Base-by-base conservation (phyloP, 495 filamentous ascomycete genomes). In the Neurospora terricola region DNA sequence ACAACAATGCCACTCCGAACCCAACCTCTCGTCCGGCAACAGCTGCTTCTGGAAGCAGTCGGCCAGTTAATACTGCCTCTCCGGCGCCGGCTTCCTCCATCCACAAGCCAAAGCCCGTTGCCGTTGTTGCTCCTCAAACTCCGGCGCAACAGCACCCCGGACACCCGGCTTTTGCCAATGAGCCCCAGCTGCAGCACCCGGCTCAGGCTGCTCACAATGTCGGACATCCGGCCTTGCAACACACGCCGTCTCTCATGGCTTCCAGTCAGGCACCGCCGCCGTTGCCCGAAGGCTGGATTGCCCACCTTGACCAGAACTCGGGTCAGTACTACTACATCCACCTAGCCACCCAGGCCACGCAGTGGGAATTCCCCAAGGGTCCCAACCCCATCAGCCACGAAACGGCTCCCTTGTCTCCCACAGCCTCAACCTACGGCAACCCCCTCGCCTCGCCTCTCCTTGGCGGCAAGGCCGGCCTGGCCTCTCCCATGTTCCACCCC, bases 311-410 rank as follows among this genome's bases (percentile, higher is more conserved):
- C 78, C 91, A 92, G 48, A 97, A 90, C 78, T 97, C 94, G 5
- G 96, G 96, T 8, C 96, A 98, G 78, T 99, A 98, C 80, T 99
- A 99, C 79, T 99, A 99, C 79, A 99, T 99, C 75, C 96, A 99
- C 80, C 87, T 99, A 21, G 91, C 96, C 11, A 94, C 96, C 0
- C 96, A 98, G 78, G 93, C 94, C 4, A 99, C 96, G 14, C 96
- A 99, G 80, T 99, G 96, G 96, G 96, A 99, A 76, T 97, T 97
- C 77, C 96, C 96, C 27, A 97, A 97, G 82, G 93, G 92, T 1
- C 93, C 94, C 6, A 95, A 92, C 6, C 93, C 94, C 6, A 81
- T 96, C 73, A 91, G 92, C 77, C 86, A 97, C 72, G 92, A 93
- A 69, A 85, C 91, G 38, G 85, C 86, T 18, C 95, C 93, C 5